Evolutionary conservation across 306 rosid genomes (phyloP).

Genomic region (Inga oerstediana): DNA sequence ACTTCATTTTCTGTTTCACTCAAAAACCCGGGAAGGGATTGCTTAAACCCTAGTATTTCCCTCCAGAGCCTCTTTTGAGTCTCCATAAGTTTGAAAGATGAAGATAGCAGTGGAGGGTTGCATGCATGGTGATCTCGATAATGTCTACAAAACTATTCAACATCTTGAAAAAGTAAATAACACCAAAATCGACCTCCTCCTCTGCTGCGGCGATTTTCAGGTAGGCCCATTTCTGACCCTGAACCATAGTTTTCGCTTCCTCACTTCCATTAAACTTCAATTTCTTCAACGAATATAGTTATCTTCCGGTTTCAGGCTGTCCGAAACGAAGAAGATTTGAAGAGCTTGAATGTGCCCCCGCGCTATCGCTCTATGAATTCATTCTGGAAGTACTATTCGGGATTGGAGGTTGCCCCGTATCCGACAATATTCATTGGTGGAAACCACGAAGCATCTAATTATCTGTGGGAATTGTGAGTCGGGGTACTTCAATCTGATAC

Average conservation of each 20-base stretch:
- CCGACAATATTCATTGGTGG: conserved; percentile 97
- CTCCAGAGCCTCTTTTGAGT: not conserved
- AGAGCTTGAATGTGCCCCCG: conserved; percentile 71
- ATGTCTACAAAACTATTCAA: conserved; percentile 77
- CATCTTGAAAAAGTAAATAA: conserved; percentile 51
- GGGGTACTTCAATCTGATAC: not conserved
- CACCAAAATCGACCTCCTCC: conserved; percentile 89
- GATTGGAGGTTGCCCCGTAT: conserved; percentile 73
- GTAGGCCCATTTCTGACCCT: conserved; percentile 37
- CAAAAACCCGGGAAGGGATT: too few relatives aligned
- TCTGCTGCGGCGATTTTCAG: conserved; percentile 98
- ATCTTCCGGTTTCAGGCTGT: conserved; percentile 55
- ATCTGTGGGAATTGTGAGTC: conserved; percentile 91
- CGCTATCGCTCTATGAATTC: conserved; percentile 71
- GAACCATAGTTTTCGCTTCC: not conserved
- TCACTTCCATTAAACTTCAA: not conserved
- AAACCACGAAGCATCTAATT: conserved; percentile 94
- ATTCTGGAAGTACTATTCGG: conserved; percentile 97
- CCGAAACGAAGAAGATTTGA: conserved; percentile 77
- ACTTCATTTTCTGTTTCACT: too few relatives aligned
- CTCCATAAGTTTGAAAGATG: conserved; percentile 38
- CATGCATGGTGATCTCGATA: conserved; percentile 95
- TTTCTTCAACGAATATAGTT: not conserved
- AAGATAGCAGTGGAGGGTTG: conserved; percentile 92
- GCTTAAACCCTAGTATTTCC: conserved; percentile 1